Conservation (phyloP, 176 grass and related monocot species). For the Zoysia japonica region DNA sequence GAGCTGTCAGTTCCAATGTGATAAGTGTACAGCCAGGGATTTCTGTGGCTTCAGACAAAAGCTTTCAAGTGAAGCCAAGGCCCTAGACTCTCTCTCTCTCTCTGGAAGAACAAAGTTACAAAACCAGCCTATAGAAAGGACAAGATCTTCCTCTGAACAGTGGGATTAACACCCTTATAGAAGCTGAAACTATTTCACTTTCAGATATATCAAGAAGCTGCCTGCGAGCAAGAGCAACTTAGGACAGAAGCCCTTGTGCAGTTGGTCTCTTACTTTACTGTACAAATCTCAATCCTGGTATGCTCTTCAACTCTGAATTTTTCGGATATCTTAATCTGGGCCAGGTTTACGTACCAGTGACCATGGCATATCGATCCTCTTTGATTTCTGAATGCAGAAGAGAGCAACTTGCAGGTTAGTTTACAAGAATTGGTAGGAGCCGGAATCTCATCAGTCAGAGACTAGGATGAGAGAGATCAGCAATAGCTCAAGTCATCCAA, state of each 20-base stretch:
- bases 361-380: constrained; percentile 17
- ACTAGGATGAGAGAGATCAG: constrained; percentile 48
- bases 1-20: constrained; percentile 56
- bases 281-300: constrained; percentile 18
- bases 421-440: not conserved
- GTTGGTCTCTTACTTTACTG: constrained; percentile 30
- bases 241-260: not conserved
- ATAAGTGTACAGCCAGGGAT: constrained; percentile 49
- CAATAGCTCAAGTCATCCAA: constrained; percentile 43
- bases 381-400: constrained; percentile 12
- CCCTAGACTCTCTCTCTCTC: constrained; percentile 6
- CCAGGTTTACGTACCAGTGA: not conserved
- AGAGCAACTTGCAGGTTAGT: not conserved
- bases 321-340: too few species aligned
- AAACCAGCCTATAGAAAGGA: constrained; percentile 25
- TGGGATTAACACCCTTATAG: constrained; percentile 30
- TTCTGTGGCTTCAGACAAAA: constrained; percentile 52
- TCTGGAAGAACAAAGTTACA: constrained; percentile 10
- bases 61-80: constrained; percentile 48
- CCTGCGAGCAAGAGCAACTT: constrained; percentile 29
- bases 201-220: constrained; percentile 48
- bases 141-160: constrained; percentile 45
- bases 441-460: not conserved
- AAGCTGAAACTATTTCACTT: constrained; percentile 22
- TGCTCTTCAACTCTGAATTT: constrained; percentile 21